Evolutionary conservation across 2,329 filamentous ascomycete genomes (phyloP).

Genomic region (Trichoderma endophyticum): DNA sequence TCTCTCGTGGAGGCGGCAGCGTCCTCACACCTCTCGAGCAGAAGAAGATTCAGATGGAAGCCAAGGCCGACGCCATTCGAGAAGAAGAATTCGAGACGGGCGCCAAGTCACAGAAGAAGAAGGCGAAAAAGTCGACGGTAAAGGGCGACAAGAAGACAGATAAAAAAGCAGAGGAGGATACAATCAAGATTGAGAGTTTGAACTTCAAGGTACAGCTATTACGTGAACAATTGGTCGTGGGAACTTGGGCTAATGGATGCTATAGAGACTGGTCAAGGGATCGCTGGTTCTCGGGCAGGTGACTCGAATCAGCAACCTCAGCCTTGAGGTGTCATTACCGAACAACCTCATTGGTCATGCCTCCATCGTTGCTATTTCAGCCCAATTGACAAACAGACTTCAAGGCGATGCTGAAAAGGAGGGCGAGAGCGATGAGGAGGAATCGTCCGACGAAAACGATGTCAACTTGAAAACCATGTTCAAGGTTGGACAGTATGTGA

Average conservation of each 20-base stretch:
- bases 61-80: conserved; percentile 85
- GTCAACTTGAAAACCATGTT: conserved; percentile 76
- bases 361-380: conserved; percentile 87
- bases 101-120: conserved; percentile 47
- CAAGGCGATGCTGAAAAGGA: conserved; percentile 60
- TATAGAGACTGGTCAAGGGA: conserved; percentile 75
- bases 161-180: conserved; percentile 47
- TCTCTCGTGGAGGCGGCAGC: conserved; percentile 88
- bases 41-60: conserved; percentile 93
- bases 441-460: conserved; percentile 49
- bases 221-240: background rate
- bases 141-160: conserved; percentile 52
- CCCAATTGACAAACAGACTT: conserved; percentile 70
- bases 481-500: conserved; percentile 79
- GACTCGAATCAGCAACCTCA: conserved; percentile 72
- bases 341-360: conserved; percentile 92
- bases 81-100: conserved; percentile 67
- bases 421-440: conserved; percentile 54
- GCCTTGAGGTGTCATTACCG: conserved; percentile 78
- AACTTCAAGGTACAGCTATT: conserved; percentile 69
- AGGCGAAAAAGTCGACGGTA: conserved; percentile 53
- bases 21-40: conserved; percentile 89
- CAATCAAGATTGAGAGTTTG: conserved; percentile 76
- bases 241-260: background rate
- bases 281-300: conserved; percentile 87